Evolutionary conservation across 2,329 filamentous ascomycete genomes (phyloP), one percentile per base, ranked within the genome.

Genomic region (Microsporum canis): DNA sequence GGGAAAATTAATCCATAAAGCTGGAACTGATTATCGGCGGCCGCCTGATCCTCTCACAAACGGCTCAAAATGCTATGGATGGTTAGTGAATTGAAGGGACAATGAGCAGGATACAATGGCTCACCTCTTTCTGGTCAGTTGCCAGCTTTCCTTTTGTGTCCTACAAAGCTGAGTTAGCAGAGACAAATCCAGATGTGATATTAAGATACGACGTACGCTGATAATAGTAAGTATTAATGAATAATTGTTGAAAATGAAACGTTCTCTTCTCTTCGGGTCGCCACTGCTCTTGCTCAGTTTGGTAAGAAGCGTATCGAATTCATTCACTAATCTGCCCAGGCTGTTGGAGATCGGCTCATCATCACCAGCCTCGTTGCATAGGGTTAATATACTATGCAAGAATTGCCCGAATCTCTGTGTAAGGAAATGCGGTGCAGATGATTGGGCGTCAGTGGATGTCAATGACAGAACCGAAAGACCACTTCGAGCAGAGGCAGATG

Each of bases 361-460:
- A 66, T 97, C 94, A 1, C 91, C 91, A 0, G 90, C 89, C 67
- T 96, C 91, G n/a, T 85, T 84, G 69, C 89, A 95, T 49, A 99
- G 80, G 0, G 84, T 79, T 34, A 97, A 76, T 34, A 97, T 87
- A 2, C 89, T 90, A 65, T 96, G 88, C 57, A 96, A 75, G 57
- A 99, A 85, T 75, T 96, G 92, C 0, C 89, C 94, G 70, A 97
- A 97, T n/a, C 91, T 85, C 73, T 99, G 94, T 0, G 94, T 96
- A 17, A 95, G 81, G 58, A 92, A 86, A 68, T 97, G 94, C 0
- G 94, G 94, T 1, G 94, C 94, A 3, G 73, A 72, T 17, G 75
- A 76, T 45, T 72, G 69, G 61, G 72, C 75, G 47, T 81, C 72
- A 64, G 75, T 62, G 65, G 79, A 69, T 71, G 84, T 70, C 79